These are phyloP conservation scores for Stylonectria norvegica DNA, from an alignment of 2,329 filamentous ascomycete species.

Conservation along the genomic window DNA sequence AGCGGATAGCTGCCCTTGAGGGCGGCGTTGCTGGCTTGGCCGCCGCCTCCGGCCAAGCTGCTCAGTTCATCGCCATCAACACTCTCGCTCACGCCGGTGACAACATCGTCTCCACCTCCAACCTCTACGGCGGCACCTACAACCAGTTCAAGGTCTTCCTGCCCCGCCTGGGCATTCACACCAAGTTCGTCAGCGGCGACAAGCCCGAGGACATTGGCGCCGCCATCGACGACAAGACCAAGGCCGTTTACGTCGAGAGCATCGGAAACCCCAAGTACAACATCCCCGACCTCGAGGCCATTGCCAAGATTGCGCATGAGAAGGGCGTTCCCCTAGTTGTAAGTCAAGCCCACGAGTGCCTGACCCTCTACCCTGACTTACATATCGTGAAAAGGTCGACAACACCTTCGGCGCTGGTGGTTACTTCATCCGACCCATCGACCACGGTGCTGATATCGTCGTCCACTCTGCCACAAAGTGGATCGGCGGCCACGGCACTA, in stretches of 20 bases:
- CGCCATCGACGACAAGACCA: constrained; percentile 88
- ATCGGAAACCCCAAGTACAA: constrained; percentile 95
- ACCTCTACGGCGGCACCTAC: constrained; percentile 93
- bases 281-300: constrained; percentile 83
- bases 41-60: constrained; percentile 80
- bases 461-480: constrained; percentile 95
- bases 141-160: constrained; percentile 95
- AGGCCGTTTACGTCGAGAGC: constrained; percentile 86
- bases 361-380: neutral
- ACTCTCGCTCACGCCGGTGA: constrained; percentile 84
- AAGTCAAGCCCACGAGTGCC: constrained; percentile 22
- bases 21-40: constrained; percentile 85
- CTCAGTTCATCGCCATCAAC: constrained; percentile 85
- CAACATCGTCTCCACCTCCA: constrained; percentile 88
- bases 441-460: constrained; percentile 89
- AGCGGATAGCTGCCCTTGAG: constrained; percentile 92
- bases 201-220: constrained; percentile 73
- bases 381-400: constrained; percentile 57
- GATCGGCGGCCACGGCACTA: constrained; percentile 95
- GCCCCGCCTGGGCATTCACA: constrained; percentile 79
- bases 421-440: constrained; percentile 81
- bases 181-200: constrained; percentile 84
- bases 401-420: constrained; percentile 95
- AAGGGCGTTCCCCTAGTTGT: constrained; percentile 64
- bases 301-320: constrained; percentile 72